These are phyloP conservation scores for Erodium chrysanthum DNA, from an alignment of 441 rosid genomes.

Conservation along the genomic window DNA sequence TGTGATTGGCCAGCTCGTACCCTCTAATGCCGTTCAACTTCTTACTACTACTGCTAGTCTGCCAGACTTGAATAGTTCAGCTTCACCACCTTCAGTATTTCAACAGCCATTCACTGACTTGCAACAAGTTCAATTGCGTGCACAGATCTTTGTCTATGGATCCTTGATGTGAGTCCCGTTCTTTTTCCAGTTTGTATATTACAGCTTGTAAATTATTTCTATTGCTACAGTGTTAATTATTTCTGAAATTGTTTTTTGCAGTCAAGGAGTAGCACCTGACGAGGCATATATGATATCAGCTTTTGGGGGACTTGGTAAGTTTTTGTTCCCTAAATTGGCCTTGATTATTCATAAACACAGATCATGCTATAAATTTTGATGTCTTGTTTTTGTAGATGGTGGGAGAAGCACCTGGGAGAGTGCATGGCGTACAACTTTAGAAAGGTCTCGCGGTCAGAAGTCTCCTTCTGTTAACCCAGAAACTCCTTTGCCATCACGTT, in stretches of 20 bases:
- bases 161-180: slow-evolving; percentile 66
- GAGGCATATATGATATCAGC: slow-evolving; percentile 96
- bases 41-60: slow-evolving; percentile 44
- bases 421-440: slow-evolving; percentile 60
- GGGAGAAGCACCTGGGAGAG: slow-evolving; percentile 81
- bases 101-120: slow-evolving; percentile 89
- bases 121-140: slow-evolving; percentile 98
- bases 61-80: slow-evolving; percentile 65
- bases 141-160: slow-evolving; percentile 97
- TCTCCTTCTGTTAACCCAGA: slow-evolving; percentile 39
- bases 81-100: slow-evolving; percentile 44
- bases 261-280: slow-evolving; percentile 87
- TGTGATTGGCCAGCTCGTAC: slow-evolving; percentile 39
- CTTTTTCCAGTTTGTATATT: background rate
- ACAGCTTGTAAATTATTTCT: too few species aligned
- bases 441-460: slow-evolving; percentile 52
- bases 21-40: slow-evolving; percentile 51
- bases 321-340: slow-evolving; percentile 12
- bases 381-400: slow-evolving; percentile 46
- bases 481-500: slow-evolving; percentile 57
- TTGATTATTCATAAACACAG: slow-evolving; percentile 7
- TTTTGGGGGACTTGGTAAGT: slow-evolving; percentile 84
- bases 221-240: background rate
- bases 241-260: slow-evolving; percentile 31
- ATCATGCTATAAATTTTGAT: slow-evolving; percentile 18